These are phyloP conservation scores for Barbatosphaeria neglecta DNA, from an alignment of 495 filamentous ascomycete genomes.

Conservation along the genomic window DNA sequence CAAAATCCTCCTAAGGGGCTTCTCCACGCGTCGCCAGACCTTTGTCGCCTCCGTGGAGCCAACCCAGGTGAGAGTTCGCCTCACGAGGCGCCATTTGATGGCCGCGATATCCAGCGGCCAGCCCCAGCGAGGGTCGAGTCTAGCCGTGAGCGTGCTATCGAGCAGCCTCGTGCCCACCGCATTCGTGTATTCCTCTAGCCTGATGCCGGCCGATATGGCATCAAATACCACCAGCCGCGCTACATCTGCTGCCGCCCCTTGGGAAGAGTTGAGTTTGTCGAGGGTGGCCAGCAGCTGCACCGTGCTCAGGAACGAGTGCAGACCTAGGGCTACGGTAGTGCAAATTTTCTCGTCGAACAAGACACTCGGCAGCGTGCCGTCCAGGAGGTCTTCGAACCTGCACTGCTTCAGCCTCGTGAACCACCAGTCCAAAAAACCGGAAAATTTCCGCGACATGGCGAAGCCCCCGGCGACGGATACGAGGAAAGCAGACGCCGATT, in stretches of 20 bases:
- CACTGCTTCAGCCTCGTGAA: constrained; percentile 41
- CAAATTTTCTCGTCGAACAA: constrained; percentile 57
- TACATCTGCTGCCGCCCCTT: constrained; percentile 7
- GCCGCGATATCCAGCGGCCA: constrained; percentile 9
- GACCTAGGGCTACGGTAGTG: constrained; percentile 21
- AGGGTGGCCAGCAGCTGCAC: constrained; percentile 36
- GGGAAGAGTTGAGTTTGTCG: constrained; percentile 23
- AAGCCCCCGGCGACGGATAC: constrained; percentile 52
- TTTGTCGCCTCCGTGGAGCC: constrained; percentile 17
- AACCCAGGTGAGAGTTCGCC: constrained; percentile 20
- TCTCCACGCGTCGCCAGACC: constrained; percentile 24
- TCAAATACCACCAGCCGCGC: constrained; percentile 31
- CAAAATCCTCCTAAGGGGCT: constrained; percentile 18
- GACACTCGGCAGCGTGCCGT: constrained; percentile 21
- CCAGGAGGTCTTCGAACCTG: constrained; percentile 25
- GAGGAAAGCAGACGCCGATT: constrained; percentile 24
- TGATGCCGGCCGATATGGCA: constrained; percentile 33
- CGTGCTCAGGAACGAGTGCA: constrained; percentile 32
- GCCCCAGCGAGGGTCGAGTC: not conserved
- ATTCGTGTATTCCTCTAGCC: constrained; percentile 30
- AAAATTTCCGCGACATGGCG: constrained; percentile 50
- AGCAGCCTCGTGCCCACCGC: constrained; percentile 23
- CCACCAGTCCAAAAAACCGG: constrained; percentile 58
- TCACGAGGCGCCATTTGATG: constrained; percentile 26
- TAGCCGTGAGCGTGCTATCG: constrained; percentile 4